Evolutionary conservation across 805 yeast genomes (phyloP).

Genomic region (Isabelozyma gotoi): DNA sequence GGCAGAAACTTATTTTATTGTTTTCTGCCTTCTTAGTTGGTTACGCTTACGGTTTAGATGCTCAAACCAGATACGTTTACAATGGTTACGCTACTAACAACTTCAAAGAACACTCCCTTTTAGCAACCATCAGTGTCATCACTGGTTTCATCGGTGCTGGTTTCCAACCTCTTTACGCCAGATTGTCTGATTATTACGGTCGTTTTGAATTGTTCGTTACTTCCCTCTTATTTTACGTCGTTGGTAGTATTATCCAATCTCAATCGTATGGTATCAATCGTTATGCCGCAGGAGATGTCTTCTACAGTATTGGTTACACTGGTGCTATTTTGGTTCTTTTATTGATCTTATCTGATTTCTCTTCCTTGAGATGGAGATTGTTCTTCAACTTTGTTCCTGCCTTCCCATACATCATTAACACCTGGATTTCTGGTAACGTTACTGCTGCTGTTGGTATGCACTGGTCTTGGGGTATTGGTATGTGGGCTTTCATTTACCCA

Average conservation of each 20-base stretch:
- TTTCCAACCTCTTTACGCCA: conserved; percentile 26
- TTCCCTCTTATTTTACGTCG: conserved; percentile 21
- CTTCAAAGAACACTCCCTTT: conserved; percentile 19
- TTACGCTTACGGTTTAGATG: conserved; percentile 26
- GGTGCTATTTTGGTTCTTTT: conserved; percentile 15
- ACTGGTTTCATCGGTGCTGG: conserved; percentile 29
- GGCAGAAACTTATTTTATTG: conserved; percentile 9
- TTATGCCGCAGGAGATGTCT: conserved; percentile 29
- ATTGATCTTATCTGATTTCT: conserved; percentile 16
- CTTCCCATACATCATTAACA: conserved; percentile 16
- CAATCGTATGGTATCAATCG: conserved; percentile 26
- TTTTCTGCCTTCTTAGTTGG: conserved; percentile 21
- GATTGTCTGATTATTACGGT: conserved; percentile 27
- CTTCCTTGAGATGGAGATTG: conserved; percentile 16
- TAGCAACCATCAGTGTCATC: conserved; percentile 26
- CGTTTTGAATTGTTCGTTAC: conserved; percentile 24
- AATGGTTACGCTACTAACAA: conserved; percentile 23
- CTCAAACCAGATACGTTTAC: conserved; percentile 18
- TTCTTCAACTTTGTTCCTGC: conserved; percentile 13
- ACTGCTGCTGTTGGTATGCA: conserved; percentile 8
- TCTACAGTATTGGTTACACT: conserved; percentile 17
- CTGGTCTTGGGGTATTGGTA: conserved; percentile 20
- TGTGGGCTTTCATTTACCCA: conserved; percentile 22
- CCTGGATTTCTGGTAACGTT: conserved; percentile 21
- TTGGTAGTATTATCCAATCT: conserved; percentile 29